Evolutionary conservation across 805 yeast species (phyloP), one percentile per base, ranked within the genome.

Genomic region (Candida montana): DNA sequence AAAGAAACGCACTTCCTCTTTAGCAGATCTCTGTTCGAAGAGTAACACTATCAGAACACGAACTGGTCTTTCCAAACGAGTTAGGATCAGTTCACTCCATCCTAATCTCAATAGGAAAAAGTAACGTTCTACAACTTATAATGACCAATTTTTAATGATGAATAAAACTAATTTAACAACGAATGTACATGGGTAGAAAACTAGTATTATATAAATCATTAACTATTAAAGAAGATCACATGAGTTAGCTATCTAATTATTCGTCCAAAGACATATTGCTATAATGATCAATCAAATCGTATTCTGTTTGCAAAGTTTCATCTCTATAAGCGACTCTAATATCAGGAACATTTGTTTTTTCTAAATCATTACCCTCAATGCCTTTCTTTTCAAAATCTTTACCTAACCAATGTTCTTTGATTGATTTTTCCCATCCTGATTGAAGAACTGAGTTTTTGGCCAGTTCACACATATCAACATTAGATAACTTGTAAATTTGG

Each of bases 351-450:
- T 93, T 93, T 2, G 97, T 86, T 69, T 89, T 93, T 54, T 86
- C 96, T 37, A 93, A 81, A 57, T 86, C 90, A 57, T 90, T 89
- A 6, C 95, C 95, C 23, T 72, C 77, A n/a, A 77, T 72, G 5
- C 95, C 95, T 0, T 71, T 70, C 26, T 58, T 50, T 47, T 67
- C 67, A 53, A 69, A 83, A 45, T 77, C 61, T 44, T 77, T 72
- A 30, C 98, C 98, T 36, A 89, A 68, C 99, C 99, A 93, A 59
- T 91, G 98, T 54, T 74, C 75, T 64, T 93, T 93, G 54, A 93
- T 73, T 38, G 72, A 72, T 47, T 80, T 74, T 63, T 93, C 99
- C 77, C 90, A 93, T 0, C 99, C 99, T 57, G 95, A 82, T 71
- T 91, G 97, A 45, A 74, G 62, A 3, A 93, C 98, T 0, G 98